Evolutionary conservation across 495 filamentous ascomycete genomes (phyloP).

Genomic region (Trichocladium antarcticum): DNA sequence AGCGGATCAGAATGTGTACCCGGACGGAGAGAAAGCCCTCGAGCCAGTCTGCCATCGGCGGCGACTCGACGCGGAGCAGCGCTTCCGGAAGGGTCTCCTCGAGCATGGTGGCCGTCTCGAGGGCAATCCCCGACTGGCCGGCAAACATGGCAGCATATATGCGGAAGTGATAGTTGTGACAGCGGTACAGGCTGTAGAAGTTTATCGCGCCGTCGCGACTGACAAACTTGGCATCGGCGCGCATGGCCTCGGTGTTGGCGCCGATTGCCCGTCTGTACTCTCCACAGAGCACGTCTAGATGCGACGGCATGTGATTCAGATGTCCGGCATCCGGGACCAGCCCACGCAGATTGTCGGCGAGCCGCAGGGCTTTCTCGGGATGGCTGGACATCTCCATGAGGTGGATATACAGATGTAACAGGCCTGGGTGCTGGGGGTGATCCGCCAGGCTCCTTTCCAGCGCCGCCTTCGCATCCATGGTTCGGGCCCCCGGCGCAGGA

Average conservation of each 20-base stretch:
- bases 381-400: conserved; percentile 60
- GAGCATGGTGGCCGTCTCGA: conserved; percentile 43
- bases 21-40: conserved; percentile 53
- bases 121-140: conserved; percentile 43
- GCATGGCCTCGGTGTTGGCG: conserved; percentile 53
- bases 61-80: conserved; percentile 49
- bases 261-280: conserved; percentile 52
- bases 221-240: conserved; percentile 51
- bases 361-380: conserved; percentile 46
- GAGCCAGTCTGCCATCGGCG: conserved; percentile 64
- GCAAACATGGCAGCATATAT: conserved; percentile 65
- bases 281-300: conserved; percentile 56
- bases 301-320: conserved; percentile 62
- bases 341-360: conserved; percentile 48
- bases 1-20: conserved; percentile 54
- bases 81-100: conserved; percentile 47
- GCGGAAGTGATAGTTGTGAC: conserved; percentile 55
- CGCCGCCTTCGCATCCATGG: conserved; percentile 44
- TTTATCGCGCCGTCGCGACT: conserved; percentile 40
- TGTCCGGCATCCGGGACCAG: conserved; percentile 58
- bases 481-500: conserved; percentile 42
- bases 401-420: conserved; percentile 62
- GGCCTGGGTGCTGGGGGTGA: conserved; percentile 47
- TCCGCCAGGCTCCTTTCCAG: conserved; percentile 43
- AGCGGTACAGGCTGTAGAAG: conserved; percentile 58